Base-by-base conservation (phyloP, 2,329 filamentous ascomycete species). In the Pestalotiopsis sp. region DNA sequence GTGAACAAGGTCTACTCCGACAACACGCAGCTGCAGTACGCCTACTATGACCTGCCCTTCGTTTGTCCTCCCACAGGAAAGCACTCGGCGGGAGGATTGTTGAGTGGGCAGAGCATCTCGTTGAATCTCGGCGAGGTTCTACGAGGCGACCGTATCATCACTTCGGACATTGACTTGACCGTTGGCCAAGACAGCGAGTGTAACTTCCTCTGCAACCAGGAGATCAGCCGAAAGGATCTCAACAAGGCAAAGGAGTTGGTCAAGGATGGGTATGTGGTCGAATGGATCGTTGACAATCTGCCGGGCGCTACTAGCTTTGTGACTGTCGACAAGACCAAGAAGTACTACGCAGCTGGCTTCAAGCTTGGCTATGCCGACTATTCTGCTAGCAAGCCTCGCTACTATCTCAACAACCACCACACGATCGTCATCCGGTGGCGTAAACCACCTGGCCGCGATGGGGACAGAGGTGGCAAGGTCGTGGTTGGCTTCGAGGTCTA, bases 1-100 rank as follows among this genome's bases (percentile, higher is more conserved):
- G 92, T 96, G 72, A 97, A 97, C 83, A 97, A 97, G 80, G 91
- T 95, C 75, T 97, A 95, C 80, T 97, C 93, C 67, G 94, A 97
- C 81, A 91, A 93, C 75, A 96, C 93, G 7, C 92, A 96, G 78
- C 84, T 97, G n/a, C 93, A 97, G 79, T 97, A 94, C 87, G 93
- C 93, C 73, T 97, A 95, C 83, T 93, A 92, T 78, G 92, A 96
- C 74, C 89, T 97, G 1, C 93, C 94, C 7, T 97, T 97, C 78
- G 92, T 95, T 66, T 97, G 93, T 76, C 92, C 92, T 12, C 92
- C 93, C 1, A 92, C 90, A 9, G 92, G 92, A 64, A 85, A 88
- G 70, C 86, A 89, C 73, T 85, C 87, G 65, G 91, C 91, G 49
- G 89, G 89, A 4, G 88, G 90, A 20, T 86, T 95, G 68, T 87